Conservation (phyloP, 331 rosid genomes). For the Prunus yedoensis region DNA sequence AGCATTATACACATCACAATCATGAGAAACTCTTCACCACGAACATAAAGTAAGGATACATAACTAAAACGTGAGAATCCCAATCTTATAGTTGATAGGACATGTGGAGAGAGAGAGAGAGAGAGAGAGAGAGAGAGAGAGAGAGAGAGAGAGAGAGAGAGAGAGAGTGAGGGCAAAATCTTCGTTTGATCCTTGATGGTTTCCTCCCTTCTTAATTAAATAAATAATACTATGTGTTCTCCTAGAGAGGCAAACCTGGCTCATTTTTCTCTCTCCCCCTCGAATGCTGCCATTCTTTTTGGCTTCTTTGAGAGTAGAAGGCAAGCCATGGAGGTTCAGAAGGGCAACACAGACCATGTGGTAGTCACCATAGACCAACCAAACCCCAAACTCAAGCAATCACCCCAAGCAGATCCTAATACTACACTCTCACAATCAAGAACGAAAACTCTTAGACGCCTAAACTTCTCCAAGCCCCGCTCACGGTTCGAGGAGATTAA, state of each 20-base stretch:
- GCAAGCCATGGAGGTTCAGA: constrained; percentile 24
- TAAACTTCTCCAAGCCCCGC: constrained; percentile 43
- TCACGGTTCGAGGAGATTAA: constrained; percentile 47
- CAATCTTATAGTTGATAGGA: neutral
- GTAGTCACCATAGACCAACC: constrained; percentile 37
- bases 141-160: too few relatives aligned
- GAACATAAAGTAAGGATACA: neutral
- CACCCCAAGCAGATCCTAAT: constrained; percentile 1
- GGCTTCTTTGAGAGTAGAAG: neutral
- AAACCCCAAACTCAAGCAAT: constrained; percentile 11
- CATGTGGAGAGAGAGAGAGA: too few relatives aligned
- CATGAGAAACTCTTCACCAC: too few relatives aligned
- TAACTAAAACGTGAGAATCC: neutral
- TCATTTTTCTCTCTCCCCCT: neutral
- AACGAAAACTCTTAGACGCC: constrained; percentile 35
- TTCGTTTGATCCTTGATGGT: neutral
- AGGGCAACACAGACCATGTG: constrained; percentile 30
- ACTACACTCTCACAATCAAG: constrained; percentile 13
- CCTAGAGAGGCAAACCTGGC: neutral
- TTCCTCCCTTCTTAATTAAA: neutral
- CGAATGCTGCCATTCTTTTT: neutral
- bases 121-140: too few relatives aligned
- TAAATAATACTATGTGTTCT: neutral
- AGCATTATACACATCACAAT: too few relatives aligned
- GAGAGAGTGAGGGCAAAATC: neutral